Evolutionary conservation across 164 flowering plant genomes (phyloP).

Genomic region (Cinnamomum chago): DNA sequence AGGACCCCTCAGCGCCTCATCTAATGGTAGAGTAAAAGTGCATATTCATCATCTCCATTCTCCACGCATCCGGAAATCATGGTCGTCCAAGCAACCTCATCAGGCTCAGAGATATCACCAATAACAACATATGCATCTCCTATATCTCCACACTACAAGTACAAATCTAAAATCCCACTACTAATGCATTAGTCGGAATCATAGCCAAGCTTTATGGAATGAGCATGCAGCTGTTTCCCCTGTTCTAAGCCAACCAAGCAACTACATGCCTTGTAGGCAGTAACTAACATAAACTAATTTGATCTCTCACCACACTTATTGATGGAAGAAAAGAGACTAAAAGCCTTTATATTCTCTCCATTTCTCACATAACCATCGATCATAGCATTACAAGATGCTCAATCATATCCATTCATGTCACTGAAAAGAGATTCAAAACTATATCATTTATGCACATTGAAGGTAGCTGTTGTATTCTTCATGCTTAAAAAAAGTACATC

Average conservation of each 20-base stretch:
- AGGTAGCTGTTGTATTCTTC: neutral
- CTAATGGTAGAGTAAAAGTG: constrained; percentile 31
- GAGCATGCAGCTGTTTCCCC: constrained; percentile 53
- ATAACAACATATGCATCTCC: constrained; percentile 33
- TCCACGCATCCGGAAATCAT: constrained; percentile 58
- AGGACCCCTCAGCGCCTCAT: constrained; percentile 39
- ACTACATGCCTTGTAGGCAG: constrained; percentile 41
- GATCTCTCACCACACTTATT: constrained; percentile 27
- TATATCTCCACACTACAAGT: constrained; percentile 46
- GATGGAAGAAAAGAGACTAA: constrained; percentile 31
- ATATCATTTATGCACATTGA: constrained; percentile 28
- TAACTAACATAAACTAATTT: constrained; percentile 43
- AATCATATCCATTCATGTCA: constrained; percentile 24
- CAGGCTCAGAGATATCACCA: constrained; percentile 30
- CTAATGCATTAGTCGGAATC: constrained; percentile 38
- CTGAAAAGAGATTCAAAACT: constrained; percentile 28
- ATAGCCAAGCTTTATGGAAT: constrained; percentile 31
- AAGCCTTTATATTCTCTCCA: constrained; percentile 32
- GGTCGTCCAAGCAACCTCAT: constrained; percentile 55
- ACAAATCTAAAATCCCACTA: constrained; percentile 49
- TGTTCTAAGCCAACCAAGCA: constrained; percentile 26
- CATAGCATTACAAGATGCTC: constrained; percentile 52
- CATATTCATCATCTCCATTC: constrained; percentile 44
- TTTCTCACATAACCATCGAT: constrained; percentile 43
- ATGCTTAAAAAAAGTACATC: neutral